Percentiles rank a stretch among this genome's conserved stretches.
phyloP scores from a whole-genome alignment of 225 moss, liverwort and hornwort species.

The Polytrichum formosum region DNA sequence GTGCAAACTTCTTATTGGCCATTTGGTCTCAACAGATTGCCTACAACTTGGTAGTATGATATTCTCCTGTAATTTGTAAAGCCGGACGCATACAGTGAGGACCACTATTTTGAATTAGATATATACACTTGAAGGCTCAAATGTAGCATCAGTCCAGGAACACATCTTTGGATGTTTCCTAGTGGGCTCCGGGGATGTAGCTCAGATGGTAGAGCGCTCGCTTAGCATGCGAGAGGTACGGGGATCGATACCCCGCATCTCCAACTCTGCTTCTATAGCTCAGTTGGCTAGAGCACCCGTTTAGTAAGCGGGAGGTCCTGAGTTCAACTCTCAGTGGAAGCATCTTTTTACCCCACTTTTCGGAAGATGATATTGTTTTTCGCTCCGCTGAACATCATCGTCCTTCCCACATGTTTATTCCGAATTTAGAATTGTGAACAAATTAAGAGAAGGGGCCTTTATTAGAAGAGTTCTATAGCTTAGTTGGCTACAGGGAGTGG shows the following conservation, averaged over 20 bases:
- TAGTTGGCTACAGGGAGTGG: no score
- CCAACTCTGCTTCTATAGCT: slow-evolving; percentile 14
- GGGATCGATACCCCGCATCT: slow-evolving; percentile 95
- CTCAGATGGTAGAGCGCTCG: slow-evolving; percentile 97
- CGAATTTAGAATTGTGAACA: no score
- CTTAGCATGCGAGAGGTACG: slow-evolving; percentile 96
- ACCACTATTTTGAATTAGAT: rapidly evolving
- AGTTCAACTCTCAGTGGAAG: no score
- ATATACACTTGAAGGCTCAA: not conserved
- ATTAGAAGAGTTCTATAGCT: no score
- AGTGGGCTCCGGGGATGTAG: slow-evolving; percentile 49
- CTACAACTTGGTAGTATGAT: not conserved
- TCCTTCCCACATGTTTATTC: no score
- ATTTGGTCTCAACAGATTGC: no score
- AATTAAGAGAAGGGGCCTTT: no score
- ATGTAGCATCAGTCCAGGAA: rapidly evolving
- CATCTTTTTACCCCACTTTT: no score
- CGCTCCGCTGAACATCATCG: no score
- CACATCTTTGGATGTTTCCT: rapidly evolving
- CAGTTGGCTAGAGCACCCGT: no score
- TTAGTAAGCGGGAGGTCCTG: not conserved
- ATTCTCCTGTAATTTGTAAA: not conserved
- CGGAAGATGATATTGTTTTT: no score
- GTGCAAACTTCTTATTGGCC: no score
- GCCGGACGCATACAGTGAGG: not conserved